Conservation (phyloP, 768 basidiomycete species). For the Termitomyces sp. region DNA sequence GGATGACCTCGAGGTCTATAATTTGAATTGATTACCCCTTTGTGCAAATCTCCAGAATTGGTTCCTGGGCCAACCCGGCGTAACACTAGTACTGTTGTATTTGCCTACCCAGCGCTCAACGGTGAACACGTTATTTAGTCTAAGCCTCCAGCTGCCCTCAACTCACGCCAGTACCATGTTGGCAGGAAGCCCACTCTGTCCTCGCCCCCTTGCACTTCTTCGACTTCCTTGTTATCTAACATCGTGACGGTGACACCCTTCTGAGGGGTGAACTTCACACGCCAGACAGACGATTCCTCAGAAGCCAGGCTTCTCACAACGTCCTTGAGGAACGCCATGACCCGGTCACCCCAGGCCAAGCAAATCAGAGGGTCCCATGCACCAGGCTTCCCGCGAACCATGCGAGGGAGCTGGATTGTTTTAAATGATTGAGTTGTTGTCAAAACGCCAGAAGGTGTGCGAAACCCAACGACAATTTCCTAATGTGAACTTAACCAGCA, state of each 20-base stretch:
- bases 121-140: neutral
- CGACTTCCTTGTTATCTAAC: conserved; percentile 43
- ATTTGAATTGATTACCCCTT: conserved; percentile 11
- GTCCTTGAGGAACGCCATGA: conserved; percentile 50
- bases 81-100: conserved; percentile 15
- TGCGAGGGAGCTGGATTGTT: conserved; percentile 73
- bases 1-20: conserved; percentile 20
- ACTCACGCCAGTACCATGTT: conserved; percentile 57
- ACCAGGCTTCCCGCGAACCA: conserved; percentile 66
- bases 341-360: conserved; percentile 64
- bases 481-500: conserved; percentile 18
- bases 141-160: conserved; percentile 9
- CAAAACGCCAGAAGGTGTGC: conserved; percentile 68
- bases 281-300: conserved; percentile 50
- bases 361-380: conserved; percentile 77
- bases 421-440: conserved; percentile 65
- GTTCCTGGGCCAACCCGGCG: conserved; percentile 7
- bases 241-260: conserved; percentile 45
- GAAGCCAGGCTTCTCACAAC: conserved; percentile 19
- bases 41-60: conserved; percentile 4
- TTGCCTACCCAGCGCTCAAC: conserved; percentile 17
- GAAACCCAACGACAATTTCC: conserved; percentile 87
- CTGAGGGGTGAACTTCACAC: conserved; percentile 58
- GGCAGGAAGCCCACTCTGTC: conserved; percentile 80
- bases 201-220: conserved; percentile 60